Base-by-base conservation (phyloP, 176 grass and related monocot genomes). In the Zea luxurians region DNA sequence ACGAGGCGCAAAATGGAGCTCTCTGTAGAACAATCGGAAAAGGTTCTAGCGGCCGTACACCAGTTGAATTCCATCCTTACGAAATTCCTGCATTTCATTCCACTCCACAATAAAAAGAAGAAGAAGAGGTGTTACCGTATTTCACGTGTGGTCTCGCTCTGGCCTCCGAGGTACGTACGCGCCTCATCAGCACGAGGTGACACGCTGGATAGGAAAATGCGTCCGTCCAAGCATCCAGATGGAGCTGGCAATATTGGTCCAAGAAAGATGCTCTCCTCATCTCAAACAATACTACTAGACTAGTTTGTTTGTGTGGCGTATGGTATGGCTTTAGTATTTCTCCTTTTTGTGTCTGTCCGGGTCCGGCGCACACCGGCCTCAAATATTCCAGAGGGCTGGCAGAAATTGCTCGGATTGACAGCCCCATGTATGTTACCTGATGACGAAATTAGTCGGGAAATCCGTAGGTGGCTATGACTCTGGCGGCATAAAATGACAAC, bases 291-390 rank as follows among this genome's bases (percentile, higher is more conserved):
- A 27, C 16, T 15, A 4, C 42, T 49, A 76, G 54, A 49, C 36
- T 16, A 64, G 13, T 43, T 69, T 84, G 76, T 75, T 69, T 84
- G 76, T 75, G 66, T 80, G 64, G 53, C 50, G 65, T 43, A 66
- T 45, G 54, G 43, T 43, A 66, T 45, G 54, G 43, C 48, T 60
- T 48, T 13, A 11, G 60, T 15, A 13, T 49, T 42, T 13, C n/a
- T 20, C 46, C 0, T 7, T 2, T 59, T 59, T 59, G 59, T n/a
- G 34, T 11, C 73, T 48, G 34, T 42, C 68, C 27, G 13, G 38
- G 34, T 42, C 68, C 27, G 13, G 38, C 15, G 54, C 10, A 57
- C 16, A 77, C 83, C 48, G 45, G 46, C 64, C 37, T 58, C 86
- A 88, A 54, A 65, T 11, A 74, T 83, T 88, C 70, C 27, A 12